A percentile compares a stretch with the other conserved stretches of the same genome.
Evolutionary conservation across 2,329 filamentous ascomycete genomes (phyloP).

Genomic region (Ophioceras dolichostomum): DNA sequence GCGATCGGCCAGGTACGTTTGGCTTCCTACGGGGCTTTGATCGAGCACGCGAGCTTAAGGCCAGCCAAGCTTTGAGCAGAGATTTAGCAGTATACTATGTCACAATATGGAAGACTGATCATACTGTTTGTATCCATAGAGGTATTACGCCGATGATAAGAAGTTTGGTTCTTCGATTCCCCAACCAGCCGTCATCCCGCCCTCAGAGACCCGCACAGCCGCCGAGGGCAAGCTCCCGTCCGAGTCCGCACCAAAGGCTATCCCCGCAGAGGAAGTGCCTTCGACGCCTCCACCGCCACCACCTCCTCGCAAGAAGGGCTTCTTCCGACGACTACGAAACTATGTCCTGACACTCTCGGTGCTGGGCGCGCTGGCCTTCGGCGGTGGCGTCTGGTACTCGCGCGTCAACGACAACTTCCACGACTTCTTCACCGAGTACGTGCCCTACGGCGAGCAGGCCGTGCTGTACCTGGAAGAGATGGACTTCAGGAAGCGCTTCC

Average conservation of each 20-base stretch:
- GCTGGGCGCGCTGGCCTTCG: conserved; percentile 67
- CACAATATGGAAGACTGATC: no score
- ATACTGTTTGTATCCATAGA: no score
- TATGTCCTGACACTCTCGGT: conserved; percentile 67
- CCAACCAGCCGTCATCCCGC: conserved; percentile 39
- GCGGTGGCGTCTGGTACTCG: conserved; percentile 83
- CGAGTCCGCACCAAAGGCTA: no score
- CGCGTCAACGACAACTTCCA: conserved; percentile 95
- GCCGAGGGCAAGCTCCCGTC: conserved; percentile 26
- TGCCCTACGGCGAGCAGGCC: conserved; percentile 87
- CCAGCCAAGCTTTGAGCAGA: not conserved
- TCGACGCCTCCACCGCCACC: conserved; percentile 26
- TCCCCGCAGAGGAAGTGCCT: conserved; percentile 24
- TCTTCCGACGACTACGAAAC: conserved; percentile 61
- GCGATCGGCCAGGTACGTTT: conserved; percentile 25
- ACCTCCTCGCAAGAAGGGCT: conserved; percentile 38
- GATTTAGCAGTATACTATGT: no score
- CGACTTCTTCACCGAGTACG: conserved; percentile 93
- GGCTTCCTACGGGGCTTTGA: conserved; percentile 9
- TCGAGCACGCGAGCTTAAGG: not conserved
- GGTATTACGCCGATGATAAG: conserved; percentile 41
- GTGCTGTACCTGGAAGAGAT: conserved; percentile 93
- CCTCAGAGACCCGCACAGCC: conserved; percentile 37
- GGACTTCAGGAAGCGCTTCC: conserved; percentile 82
- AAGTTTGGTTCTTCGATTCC: conserved; percentile 34